Evolutionary conservation across 805 yeast species (phyloP).

Genomic region (Spathaspora hagerdaliae): DNA sequence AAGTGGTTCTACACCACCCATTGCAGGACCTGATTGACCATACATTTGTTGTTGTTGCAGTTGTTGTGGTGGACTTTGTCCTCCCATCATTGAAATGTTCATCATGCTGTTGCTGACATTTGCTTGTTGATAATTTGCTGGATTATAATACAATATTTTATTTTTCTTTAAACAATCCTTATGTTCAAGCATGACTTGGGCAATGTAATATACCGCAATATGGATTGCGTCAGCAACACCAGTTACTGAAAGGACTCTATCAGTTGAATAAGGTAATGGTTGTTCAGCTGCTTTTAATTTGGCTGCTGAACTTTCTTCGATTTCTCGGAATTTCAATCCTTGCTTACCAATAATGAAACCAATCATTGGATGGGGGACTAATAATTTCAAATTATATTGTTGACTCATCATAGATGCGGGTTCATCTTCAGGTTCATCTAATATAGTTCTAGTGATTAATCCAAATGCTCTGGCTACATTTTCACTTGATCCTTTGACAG

Average conservation of each 20-base stretch:
- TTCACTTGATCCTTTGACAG: conserved; percentile 71
- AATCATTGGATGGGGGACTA: conserved; percentile 75
- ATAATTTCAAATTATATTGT: conserved; percentile 53
- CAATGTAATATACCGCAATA: conserved; percentile 72
- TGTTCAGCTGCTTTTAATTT: conserved; percentile 68
- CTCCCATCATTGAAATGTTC: conserved; percentile 8
- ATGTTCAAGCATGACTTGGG: conserved; percentile 63
- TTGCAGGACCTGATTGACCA: conserved; percentile 12
- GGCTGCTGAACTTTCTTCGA: conserved; percentile 80
- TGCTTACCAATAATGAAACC: conserved; percentile 79
- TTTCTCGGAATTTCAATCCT: conserved; percentile 71
- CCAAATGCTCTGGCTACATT: conserved; percentile 82
- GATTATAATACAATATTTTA: conserved; percentile 58
- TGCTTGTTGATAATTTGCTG: conserved; percentile 40
- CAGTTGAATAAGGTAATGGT: conserved; percentile 71
- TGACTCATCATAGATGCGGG: conserved; percentile 55
- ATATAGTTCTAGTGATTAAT: conserved; percentile 59
- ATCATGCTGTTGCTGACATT: conserved; percentile 12
- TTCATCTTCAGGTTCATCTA: conserved; percentile 62
- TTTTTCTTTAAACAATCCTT: conserved; percentile 47
- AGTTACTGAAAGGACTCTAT: conserved; percentile 61
- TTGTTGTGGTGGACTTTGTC: conserved; percentile 4
- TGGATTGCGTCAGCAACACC: conserved; percentile 89
- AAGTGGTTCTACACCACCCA: neutral
- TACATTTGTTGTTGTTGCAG: neutral